Conservation (phyloP, 768 basidiomycete species). For the Pisolithus marmoratus region DNA sequence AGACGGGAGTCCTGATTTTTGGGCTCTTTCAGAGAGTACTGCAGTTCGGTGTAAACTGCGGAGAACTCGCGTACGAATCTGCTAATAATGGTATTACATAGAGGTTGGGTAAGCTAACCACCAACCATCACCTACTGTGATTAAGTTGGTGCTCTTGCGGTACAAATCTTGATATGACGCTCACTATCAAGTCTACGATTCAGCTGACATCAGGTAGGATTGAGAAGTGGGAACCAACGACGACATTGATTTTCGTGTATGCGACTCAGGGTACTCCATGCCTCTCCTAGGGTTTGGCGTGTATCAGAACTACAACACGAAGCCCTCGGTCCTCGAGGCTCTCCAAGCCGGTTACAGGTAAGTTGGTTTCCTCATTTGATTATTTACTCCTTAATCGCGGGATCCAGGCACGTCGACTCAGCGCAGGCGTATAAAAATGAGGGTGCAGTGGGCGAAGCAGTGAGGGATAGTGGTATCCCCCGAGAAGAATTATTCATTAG, state of each 20-base stretch:
- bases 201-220: conserved; percentile 32
- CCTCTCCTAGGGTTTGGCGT: conserved; percentile 69
- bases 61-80: too few relatives aligned
- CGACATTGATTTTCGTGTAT: conserved; percentile 1
- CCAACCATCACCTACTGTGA: neutral
- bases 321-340: conserved; percentile 52
- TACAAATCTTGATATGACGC: conserved; percentile 10
- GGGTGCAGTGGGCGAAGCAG: conserved; percentile 51
- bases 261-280: conserved; percentile 44
- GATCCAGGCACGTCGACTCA: conserved; percentile 63
- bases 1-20: too few relatives aligned
- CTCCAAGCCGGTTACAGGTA: conserved; percentile 63
- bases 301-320: conserved; percentile 58
- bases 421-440: conserved; percentile 70
- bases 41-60: neutral
- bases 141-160: neutral
- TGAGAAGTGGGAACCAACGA: conserved; percentile 4
- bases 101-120: neutral
- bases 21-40: neutral
- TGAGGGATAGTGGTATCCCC: conserved; percentile 49
- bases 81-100: too few relatives aligned
- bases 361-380: neutral
- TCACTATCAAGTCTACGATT: conserved; percentile 27
- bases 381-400: neutral
- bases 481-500: conserved; percentile 70